phyloP scores from a whole-genome alignment of 1,139 yeast species.

The Saccharomycopsis hybrid region DNA sequence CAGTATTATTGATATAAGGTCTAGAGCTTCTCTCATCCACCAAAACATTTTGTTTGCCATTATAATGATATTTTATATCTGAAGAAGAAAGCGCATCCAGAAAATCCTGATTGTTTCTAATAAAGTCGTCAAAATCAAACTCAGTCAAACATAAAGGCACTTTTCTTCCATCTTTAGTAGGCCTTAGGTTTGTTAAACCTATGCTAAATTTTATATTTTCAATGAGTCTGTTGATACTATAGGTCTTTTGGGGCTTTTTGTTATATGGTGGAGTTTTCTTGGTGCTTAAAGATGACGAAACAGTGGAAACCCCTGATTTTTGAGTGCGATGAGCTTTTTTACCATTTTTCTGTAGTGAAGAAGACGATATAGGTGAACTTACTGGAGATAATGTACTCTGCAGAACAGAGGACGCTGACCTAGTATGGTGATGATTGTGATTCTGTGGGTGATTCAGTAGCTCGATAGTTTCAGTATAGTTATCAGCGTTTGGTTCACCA shows the following conservation, averaged over 20 bases:
- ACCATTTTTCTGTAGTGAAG: neutral
- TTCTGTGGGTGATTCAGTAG: neutral
- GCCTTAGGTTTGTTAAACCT: slow-evolving; percentile 35
- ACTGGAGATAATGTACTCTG: no score
- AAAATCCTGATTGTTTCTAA: slow-evolving; percentile 25
- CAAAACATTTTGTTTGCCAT: slow-evolving; percentile 28
- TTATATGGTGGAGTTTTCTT: neutral
- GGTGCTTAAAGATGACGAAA: neutral
- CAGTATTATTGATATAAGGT: slow-evolving; percentile 59
- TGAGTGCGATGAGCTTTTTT: neutral
- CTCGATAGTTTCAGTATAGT: slow-evolving; percentile 18
- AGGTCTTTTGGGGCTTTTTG: slow-evolving; percentile 9
- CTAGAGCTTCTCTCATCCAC: slow-evolving; percentile 64
- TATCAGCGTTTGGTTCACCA: slow-evolving; percentile 1
- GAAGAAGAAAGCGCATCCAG: slow-evolving; percentile 18
- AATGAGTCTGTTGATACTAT: slow-evolving; percentile 19
- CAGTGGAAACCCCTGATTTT: neutral
- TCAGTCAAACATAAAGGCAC: slow-evolving; percentile 56
- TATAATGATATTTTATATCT: slow-evolving; percentile 21
- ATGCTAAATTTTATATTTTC: slow-evolving; percentile 18
- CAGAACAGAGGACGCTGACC: no score
- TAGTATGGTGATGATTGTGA: no score
- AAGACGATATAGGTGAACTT: neutral
- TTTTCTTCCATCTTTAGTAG: slow-evolving; percentile 63
- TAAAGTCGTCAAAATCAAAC: slow-evolving; percentile 22